Evolutionary conservation across 352 stramenopile species (phyloP).

Genomic region (Globisporangium irregulare): DNA sequence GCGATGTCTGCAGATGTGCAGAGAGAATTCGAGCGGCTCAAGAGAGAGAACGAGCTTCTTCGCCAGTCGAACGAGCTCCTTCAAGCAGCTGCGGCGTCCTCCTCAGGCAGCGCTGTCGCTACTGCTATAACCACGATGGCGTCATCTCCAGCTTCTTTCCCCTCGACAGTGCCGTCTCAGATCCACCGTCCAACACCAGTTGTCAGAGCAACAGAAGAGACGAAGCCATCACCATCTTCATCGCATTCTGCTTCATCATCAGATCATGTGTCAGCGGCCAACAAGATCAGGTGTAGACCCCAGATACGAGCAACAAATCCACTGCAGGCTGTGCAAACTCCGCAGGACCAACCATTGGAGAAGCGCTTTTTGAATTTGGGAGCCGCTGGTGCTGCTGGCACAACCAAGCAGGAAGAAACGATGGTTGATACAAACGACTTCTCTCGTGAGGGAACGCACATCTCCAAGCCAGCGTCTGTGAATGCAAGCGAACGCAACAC

Average conservation of each 20-base stretch:
- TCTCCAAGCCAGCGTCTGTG: background rate
- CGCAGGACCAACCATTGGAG: background rate
- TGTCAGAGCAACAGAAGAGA: background rate
- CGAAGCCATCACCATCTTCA: background rate
- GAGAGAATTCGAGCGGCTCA: conserved; percentile 62
- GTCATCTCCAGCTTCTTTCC: background rate
- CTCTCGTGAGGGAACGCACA: background rate
- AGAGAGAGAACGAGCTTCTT: conserved; percentile 60
- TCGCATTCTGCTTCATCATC: background rate
- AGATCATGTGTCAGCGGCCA: background rate
- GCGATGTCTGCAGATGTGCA: conserved; percentile 33
- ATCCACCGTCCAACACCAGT: background rate
- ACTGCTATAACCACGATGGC: background rate
- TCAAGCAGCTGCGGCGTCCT: conserved; percentile 26
- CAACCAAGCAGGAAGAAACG: background rate
- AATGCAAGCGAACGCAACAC: no score
- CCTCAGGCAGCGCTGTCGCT: background rate
- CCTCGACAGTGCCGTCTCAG: background rate
- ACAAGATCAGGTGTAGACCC: background rate
- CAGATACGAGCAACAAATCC: background rate
- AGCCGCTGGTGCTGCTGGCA: background rate
- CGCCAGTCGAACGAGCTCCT: conserved; percentile 63
- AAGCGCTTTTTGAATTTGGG: conserved; percentile 4
- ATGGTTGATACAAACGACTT: background rate
- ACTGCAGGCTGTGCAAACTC: background rate